Evolutionary conservation across 306 rosid species (phyloP).

Genomic region (Malus fusca): DNA sequence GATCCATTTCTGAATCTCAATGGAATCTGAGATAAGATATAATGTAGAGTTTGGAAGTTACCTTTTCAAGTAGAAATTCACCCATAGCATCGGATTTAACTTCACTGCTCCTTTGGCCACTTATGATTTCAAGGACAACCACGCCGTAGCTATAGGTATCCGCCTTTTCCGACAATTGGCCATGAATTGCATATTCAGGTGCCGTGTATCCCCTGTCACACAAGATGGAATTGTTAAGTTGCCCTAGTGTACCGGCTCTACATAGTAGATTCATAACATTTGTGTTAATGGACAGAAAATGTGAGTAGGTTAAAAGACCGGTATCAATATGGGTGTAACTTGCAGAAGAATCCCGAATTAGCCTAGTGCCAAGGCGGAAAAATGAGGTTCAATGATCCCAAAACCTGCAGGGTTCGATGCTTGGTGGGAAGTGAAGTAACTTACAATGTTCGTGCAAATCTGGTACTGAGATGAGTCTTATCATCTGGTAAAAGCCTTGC

Average conservation of each 20-base stretch:
- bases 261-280: neutral
- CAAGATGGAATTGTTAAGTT: neutral
- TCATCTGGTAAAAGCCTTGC: conserved; percentile 63
- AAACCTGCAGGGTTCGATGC: neutral
- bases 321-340: neutral
- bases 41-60: conserved; percentile 8
- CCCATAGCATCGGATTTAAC: conserved; percentile 31
- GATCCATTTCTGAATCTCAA: neutral
- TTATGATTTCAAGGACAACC: conserved; percentile 56
- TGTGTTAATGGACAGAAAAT: neutral
- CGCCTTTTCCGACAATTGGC: conserved; percentile 62
- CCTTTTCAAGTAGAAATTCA: conserved; percentile 58
- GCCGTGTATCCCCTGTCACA: conserved; percentile 57
- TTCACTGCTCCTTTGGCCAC: conserved; percentile 49
- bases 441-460: conserved; percentile 72
- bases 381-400: too few species aligned
- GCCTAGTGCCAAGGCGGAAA: too few species aligned
- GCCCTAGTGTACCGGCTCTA: neutral
- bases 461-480: conserved; percentile 56
- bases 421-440: neutral
- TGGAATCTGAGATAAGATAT: neutral
- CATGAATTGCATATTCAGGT: conserved; percentile 72
- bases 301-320: neutral
- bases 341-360: too few species aligned
- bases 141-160: conserved; percentile 71